Evolutionary conservation across 75 land plant genomes (phyloP).

Genomic region (Adiantum capillusveneris): DNA sequence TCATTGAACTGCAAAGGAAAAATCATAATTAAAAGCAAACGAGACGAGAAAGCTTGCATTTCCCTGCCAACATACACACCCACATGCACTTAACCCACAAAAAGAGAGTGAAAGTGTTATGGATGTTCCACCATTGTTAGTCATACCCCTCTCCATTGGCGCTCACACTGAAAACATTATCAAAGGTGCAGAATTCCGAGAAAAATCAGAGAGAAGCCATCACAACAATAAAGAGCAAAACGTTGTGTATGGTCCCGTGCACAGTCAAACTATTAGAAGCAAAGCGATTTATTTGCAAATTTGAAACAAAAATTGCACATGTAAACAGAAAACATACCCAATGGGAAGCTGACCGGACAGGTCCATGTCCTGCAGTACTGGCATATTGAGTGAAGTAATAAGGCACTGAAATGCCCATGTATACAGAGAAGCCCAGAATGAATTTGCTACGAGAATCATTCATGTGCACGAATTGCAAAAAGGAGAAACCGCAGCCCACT

Average conservation of each 20-base stretch:
- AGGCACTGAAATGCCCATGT: slow-evolving; percentile 81
- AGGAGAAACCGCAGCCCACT: slow-evolving; percentile 72
- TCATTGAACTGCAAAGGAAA: slow-evolving; percentile 66
- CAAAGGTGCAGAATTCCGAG: too few relatives aligned
- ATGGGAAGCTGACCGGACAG: slow-evolving; percentile 46
- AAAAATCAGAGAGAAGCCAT: too few relatives aligned
- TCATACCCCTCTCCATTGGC: too few relatives aligned
- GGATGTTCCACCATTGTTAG: too few relatives aligned
- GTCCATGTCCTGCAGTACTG: slow-evolving; percentile 48
- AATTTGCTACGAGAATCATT: slow-evolving; percentile 71
- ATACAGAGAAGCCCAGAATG: slow-evolving; percentile 75
- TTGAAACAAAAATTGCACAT: too few relatives aligned
- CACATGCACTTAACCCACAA: too few relatives aligned
- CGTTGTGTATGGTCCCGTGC: background rate
- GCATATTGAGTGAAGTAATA: slow-evolving; percentile 74
- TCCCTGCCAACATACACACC: too few relatives aligned
- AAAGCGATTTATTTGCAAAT: background rate
- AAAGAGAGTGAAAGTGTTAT: background rate
- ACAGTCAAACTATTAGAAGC: background rate
- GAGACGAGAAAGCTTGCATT: too few relatives aligned
- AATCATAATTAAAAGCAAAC: too few relatives aligned
- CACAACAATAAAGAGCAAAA: too few relatives aligned
- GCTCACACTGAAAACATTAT: too few relatives aligned
- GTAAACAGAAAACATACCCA: slow-evolving; percentile 39
- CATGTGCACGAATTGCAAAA: slow-evolving; percentile 84